Evolutionary conservation across 306 rosid genomes (phyloP), one percentile per base, ranked within the genome.

Genomic region (Begonia fuchsioides): DNA sequence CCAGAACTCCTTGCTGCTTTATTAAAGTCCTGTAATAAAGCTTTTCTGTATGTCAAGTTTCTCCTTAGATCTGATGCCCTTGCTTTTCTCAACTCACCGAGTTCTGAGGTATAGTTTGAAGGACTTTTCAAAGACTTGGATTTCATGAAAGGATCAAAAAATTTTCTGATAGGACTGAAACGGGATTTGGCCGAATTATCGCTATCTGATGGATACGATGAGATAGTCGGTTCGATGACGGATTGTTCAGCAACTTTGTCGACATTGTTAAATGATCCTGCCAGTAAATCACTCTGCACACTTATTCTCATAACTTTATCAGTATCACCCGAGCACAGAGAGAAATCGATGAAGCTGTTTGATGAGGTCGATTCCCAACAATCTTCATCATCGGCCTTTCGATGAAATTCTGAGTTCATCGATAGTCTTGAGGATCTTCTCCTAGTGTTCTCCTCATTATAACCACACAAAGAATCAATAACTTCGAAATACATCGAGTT

Each of bases 51-150:
- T 32, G 74, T 60, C 73, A 58, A 56, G 54, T 54, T 64, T 50
- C 67, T 72, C 52, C 65, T 64, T 43, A 49, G 45, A 58, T 69
- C 68, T 51, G 43, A 55, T 49, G 47, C 41, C 65, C 68, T 75
- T 17, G 65, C 44, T 56, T 70, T 61, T 64, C 69, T 75, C 54
- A 56, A 64, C 58, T 53, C 76, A 44, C 66, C 65, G 39, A 58
- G 61, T 64, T 79, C 81, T 48, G 40, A 19, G 2, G 46, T 56
- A 46, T 43, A 60, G 54, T 79, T 61, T 50, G 54, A 18, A 32
- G 76, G 78, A 75, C 73, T 71, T 62, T 83, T 65, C 66, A 79
- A 60, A 67, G 96, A 92, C 58, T 82, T 82, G 35, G 94, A 92
- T 76, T 85, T 85, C 50, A 54, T 69, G 66, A 92, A 82, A 26